Evolutionary conservation across 805 yeast species (phyloP).

Genomic region (Wickerhamiella qilinensis): DNA sequence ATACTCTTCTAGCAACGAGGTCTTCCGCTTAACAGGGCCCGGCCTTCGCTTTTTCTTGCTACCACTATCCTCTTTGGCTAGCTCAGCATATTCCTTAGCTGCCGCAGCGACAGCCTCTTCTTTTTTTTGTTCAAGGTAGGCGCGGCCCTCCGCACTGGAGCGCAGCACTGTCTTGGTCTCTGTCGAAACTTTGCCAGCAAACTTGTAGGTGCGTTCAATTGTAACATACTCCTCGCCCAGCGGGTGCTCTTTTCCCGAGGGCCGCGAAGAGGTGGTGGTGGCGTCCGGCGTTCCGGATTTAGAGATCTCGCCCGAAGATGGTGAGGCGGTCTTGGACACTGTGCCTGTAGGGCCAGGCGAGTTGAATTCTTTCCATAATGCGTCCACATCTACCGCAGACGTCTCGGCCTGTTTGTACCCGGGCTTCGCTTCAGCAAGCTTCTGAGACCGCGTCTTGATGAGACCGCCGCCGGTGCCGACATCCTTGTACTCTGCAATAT

Average conservation of each 20-base stretch:
- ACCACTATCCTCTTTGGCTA: neutral
- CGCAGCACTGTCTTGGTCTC: conserved; percentile 67
- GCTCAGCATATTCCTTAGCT: conserved; percentile 8
- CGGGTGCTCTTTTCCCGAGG: neutral
- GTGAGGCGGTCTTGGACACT: neutral
- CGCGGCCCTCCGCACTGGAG: conserved; percentile 75
- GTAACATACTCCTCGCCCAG: conserved; percentile 36
- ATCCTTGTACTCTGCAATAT: conserved; percentile 30
- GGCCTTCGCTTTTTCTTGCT: conserved; percentile 7
- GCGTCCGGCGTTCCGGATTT: neutral
- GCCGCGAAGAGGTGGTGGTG: neutral
- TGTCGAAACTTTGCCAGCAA: conserved; percentile 71
- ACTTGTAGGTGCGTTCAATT: conserved; percentile 64
- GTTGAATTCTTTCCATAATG: conserved; percentile 41
- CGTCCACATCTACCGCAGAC: conserved; percentile 30
- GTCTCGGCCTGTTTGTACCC: neutral
- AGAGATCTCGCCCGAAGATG: neutral
- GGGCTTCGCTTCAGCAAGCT: conserved; percentile 21
- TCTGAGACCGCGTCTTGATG: conserved; percentile 53
- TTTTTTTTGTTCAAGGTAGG: conserved; percentile 30
- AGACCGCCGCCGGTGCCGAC: conserved; percentile 51
- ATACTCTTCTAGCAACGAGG: conserved; percentile 62
- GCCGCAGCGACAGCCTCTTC: conserved; percentile 12
- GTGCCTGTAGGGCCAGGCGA: neutral
- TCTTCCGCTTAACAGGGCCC: conserved; percentile 41